Base-by-base conservation (phyloP, 2,329 filamentous ascomycete genomes). In the Simplicillium sp. region DNA sequence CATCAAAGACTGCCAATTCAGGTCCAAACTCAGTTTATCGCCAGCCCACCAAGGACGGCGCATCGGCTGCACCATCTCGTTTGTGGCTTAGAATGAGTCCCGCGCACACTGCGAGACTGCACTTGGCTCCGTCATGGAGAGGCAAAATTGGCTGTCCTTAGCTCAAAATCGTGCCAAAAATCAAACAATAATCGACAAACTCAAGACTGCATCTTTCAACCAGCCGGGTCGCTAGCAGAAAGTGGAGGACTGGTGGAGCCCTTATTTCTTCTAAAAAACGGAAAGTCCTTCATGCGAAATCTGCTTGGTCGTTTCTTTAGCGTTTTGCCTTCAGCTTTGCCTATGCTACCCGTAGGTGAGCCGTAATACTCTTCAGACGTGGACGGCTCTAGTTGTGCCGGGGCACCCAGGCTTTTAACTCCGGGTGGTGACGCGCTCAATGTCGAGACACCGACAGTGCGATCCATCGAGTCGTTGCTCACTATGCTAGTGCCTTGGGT, bases 401-500 rank as follows among this genome's bases (percentile, higher is more conserved):
- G 20, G 50, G 50, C 25, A 52, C 52, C 48, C 54, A 11, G 52
- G 12, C 37, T 39, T 55, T 55, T 54, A 44, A 56, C 49, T 41
- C 54, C 57, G 7, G 65, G 58, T 3, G 60, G 60, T 3, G 65
- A 64, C 18, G 67, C 54, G 16, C 62, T 63, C 44, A 58, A 49
- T 11, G 53, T 56, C 1, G 66, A 67, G 15, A 70, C 59, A 46
- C 66, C 68, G 31, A 59, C 54, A 3, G 66, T 65, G 14, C 67
- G 67, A 36, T 78, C 75, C 40, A 70, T 52, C 7, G 75, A 78
- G 34, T 78, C 74, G 41, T 69, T 68, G 57, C 77, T 81, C 48
- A 77, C 70, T 46, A 82, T 76, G 56, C 77, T 82, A 14, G 78
- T 82, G 32, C 77, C 78, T 52, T 78, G 70, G 3, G 78, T 82